Base-by-base conservation (phyloP, 2,329 filamentous ascomycete genomes). In the Neopestalotiopsis sp. region DNA sequence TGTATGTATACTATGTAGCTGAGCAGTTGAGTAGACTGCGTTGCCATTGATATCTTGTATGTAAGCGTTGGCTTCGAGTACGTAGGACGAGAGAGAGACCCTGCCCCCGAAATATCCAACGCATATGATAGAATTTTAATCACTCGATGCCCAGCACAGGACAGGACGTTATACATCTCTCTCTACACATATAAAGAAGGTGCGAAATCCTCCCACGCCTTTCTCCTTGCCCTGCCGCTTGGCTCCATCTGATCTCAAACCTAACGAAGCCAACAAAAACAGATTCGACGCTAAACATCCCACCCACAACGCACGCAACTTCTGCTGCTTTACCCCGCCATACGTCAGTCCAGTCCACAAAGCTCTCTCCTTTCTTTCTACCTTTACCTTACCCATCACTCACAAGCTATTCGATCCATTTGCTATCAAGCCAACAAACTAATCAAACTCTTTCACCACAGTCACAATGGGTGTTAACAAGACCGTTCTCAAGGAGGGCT, bases 381-480 rank as follows among this genome's bases (percentile, higher is more conserved):
- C 30, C 49, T 66, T 61, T 45, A 14, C 61, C 59, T 49, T 40
- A 40, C 5, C 28, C 7, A 30, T 34, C 30, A 56, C 32, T 49
- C 24, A 38, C 53, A 57, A 65, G 34, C 70, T 66, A 30, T 63
- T 68, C 69, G 65, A 73, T 59, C 57, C 68, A 67, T 69, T 28
- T 34, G 68, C 57, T 61, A 68, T 65, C 24, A 67, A 56, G 68
- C 63, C 45, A 61, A 62, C 67, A 68, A 28, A 69, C 66, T 58
- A 57, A 32, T 42, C 32, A 67, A 59, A 38, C 34, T 38, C 34
- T 38, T 66, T 40, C 59, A 57, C 40, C 61, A 68, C 45, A 53
- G 72, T 72, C 80, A 86, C 71, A 76, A 94, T 94, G 92, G 91
- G 87, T 80, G 93, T 97, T 77, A 87, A 85, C 70, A 97, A 94